phyloP scores from a whole-genome alignment of 352 stramenopile species.

The Globisporangium echinulatum region DNA sequence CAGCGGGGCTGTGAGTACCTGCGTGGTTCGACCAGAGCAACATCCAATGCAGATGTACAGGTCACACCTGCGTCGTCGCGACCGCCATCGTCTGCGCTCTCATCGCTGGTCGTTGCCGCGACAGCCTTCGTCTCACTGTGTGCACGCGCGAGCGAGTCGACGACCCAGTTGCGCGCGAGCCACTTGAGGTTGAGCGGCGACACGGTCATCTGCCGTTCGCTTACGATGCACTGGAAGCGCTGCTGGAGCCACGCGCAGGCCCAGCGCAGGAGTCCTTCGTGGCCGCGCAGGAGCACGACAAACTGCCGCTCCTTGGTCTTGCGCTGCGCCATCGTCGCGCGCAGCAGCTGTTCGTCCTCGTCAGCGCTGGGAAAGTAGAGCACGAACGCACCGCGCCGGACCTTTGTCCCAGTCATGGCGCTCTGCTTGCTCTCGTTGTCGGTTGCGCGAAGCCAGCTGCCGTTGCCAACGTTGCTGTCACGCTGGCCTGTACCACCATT shows the following conservation, averaged over 20 bases:
- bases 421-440: constrained; percentile 4
- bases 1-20: not conserved
- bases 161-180: constrained; percentile 38
- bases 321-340: constrained; percentile 15
- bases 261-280: constrained; percentile 45
- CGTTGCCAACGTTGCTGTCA: not conserved
- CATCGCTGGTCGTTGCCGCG: not conserved
- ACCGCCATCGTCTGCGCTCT: not conserved
- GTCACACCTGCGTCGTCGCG: not conserved
- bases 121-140: not conserved
- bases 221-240: constrained; percentile 68
- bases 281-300: constrained; percentile 50
- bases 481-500: not conserved
- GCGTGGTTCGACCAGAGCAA: not conserved
- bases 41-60: not conserved
- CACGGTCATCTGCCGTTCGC: constrained; percentile 37
- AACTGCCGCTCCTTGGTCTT: constrained; percentile 40
- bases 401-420: not conserved
- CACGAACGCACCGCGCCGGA: constrained; percentile 33
- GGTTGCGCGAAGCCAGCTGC: not conserved
- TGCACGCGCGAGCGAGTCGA: constrained; percentile 33
- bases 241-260: constrained; percentile 61
- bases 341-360: constrained; percentile 15
- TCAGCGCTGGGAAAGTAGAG: constrained; percentile 53
- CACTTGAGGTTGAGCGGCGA: constrained; percentile 42